These are phyloP conservation scores for Botrytis medusae DNA, from an alignment of 2,329 filamentous ascomycete genomes.

Conservation along the genomic window DNA sequence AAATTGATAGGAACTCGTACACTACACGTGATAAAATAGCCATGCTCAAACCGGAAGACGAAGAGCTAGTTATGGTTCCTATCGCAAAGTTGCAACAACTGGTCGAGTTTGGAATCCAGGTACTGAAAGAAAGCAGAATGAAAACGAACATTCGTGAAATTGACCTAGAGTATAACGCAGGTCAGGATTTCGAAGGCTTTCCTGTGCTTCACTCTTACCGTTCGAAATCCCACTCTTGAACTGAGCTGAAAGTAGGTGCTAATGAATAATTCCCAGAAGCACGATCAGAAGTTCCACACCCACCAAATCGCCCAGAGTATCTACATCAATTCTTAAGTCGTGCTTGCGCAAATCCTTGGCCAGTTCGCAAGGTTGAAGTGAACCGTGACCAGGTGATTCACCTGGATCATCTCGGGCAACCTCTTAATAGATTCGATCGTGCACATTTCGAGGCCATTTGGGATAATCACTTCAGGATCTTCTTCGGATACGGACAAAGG, in stretches of 20 bases:
- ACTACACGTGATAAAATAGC: background rate
- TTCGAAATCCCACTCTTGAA: background rate
- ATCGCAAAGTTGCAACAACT: constrained; percentile 10
- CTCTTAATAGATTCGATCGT: background rate
- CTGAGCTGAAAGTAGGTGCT: background rate
- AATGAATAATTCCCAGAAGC: background rate
- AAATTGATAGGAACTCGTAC: background rate
- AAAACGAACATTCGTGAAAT: background rate
- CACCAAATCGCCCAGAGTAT: too few relatives aligned
- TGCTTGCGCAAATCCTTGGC: background rate
- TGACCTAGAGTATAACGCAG: background rate
- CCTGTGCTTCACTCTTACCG: background rate
- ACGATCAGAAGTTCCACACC: background rate
- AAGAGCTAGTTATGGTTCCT: constrained; percentile 14
- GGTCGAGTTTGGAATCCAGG: background rate
- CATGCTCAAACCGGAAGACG: background rate
- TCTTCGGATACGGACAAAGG: background rate
- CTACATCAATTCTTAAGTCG: background rate
- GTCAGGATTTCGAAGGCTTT: background rate
- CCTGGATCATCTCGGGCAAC: background rate
- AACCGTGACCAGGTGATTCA: background rate
- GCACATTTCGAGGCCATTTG: background rate
- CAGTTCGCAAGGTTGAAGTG: background rate
- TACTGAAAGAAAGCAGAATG: constrained; percentile 2
- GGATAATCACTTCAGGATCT: background rate